A percentile compares a stretch with the other conserved stretches of the same genome.
phyloP scores from a whole-genome alignment of 2,329 filamentous ascomycete species.

The Iodosphaeria phyllophila region DNA sequence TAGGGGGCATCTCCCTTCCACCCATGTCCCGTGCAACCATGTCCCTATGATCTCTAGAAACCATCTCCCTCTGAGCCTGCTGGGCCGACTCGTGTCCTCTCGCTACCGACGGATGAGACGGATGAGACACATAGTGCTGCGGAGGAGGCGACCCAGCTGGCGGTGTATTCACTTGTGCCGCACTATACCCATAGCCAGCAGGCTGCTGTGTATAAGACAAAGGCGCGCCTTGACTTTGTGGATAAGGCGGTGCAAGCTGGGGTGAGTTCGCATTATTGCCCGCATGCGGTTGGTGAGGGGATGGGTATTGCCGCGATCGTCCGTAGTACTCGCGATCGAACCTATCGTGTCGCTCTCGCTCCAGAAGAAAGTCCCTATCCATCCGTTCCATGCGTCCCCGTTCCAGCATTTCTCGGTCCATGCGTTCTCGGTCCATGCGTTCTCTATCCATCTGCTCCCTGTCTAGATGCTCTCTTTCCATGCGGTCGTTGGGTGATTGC shows the following conservation, averaged over 20 bases:
- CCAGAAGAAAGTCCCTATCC: too few species aligned
- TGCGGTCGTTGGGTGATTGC: too few species aligned
- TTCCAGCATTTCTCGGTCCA: too few species aligned
- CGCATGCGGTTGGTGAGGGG: conserved; percentile 14
- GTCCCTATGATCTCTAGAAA: conserved; percentile 1
- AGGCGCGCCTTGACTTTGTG: conserved; percentile 18
- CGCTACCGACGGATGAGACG: conserved; percentile 24
- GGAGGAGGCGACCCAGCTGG: conserved; percentile 31
- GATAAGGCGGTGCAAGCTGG: conserved; percentile 27
- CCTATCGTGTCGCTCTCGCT: conserved; percentile 3
- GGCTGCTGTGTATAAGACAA: conserved; percentile 23
- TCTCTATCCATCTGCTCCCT: too few species aligned
- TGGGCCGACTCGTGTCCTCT: conserved; percentile 23
- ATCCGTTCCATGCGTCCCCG: conserved; percentile 5
- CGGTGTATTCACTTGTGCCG: conserved; percentile 19
- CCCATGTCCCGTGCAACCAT: conserved; percentile 1
- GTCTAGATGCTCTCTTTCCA: too few species aligned
- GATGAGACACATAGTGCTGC: conserved; percentile 33
- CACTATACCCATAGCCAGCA: conserved; percentile 24
- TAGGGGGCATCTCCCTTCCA: background rate
- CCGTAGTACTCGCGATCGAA: conserved; percentile 30
- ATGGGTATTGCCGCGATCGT: conserved; percentile 14
- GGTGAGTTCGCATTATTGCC: conserved; percentile 25
- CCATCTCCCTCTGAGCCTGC: conserved; percentile 3
- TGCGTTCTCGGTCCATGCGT: conserved; percentile 3